Percentiles rank a stretch among this genome's conserved stretches.
These are phyloP conservation scores for Aureobasidium sp. DNA, from an alignment of 2,329 filamentous ascomycete genomes.

Conservation along the genomic window DNA sequence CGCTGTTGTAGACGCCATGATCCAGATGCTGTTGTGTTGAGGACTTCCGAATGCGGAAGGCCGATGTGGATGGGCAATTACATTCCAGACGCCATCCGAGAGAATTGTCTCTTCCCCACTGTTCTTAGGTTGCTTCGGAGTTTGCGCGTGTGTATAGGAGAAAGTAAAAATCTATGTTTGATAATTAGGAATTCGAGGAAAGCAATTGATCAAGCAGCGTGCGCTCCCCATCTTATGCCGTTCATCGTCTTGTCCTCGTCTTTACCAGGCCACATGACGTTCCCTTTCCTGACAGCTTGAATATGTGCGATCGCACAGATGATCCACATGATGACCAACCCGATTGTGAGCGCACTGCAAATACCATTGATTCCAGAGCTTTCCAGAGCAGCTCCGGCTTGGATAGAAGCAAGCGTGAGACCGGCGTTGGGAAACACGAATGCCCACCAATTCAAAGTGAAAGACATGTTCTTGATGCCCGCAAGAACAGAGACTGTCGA, in stretches of 20 bases:
- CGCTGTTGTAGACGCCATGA: no score
- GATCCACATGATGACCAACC: conserved; percentile 50
- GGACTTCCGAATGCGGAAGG: background rate
- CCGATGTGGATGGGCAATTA: background rate
- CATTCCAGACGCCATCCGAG: background rate
- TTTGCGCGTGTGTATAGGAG: background rate
- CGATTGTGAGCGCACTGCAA: conserved; percentile 49
- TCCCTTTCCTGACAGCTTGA: conserved; percentile 43
- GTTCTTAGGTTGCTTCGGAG: no score
- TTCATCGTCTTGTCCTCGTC: conserved; percentile 48
- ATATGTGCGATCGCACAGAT: conserved; percentile 46
- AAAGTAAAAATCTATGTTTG: background rate
- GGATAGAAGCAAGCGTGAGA: conserved; percentile 53
- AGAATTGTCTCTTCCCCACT: no score
- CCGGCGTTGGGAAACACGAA: conserved; percentile 62
- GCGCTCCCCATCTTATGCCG: conserved; percentile 3
- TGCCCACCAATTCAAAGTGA: conserved; percentile 54
- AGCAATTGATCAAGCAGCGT: background rate
- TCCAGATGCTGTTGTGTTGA: background rate
- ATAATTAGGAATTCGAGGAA: background rate
- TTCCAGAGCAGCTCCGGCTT: conserved; percentile 47
- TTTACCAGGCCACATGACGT: conserved; percentile 53
- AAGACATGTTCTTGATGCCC: conserved; percentile 37
- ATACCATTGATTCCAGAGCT: conserved; percentile 50
- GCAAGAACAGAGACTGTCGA: conserved; percentile 33